Percentiles rank a stretch among this genome's conserved stretches.
These are phyloP conservation scores for Citrus glauca DNA, from an alignment of 345 rosid genomes.

Conservation along the genomic window DNA sequence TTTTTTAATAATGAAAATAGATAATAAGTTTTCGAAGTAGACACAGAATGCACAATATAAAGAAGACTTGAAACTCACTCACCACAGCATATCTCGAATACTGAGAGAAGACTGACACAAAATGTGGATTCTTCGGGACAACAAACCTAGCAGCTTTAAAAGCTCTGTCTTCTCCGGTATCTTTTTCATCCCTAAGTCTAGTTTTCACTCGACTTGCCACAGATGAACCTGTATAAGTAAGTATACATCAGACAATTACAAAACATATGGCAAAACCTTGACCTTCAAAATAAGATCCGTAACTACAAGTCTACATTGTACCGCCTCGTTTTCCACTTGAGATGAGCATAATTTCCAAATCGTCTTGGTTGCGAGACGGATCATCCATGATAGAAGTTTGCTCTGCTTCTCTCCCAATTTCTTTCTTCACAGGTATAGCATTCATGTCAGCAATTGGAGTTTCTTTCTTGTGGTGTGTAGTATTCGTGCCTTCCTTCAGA, in stretches of 20 bases:
- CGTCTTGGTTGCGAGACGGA: not conserved
- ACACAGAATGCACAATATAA: not conserved
- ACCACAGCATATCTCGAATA: not conserved
- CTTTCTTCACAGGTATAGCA: not conserved
- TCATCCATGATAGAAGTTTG: not conserved
- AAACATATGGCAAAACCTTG: no score
- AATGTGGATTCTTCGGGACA: conserved; percentile 5
- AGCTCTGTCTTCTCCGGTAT: not conserved
- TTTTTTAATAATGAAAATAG: not conserved
- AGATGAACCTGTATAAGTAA: not conserved
- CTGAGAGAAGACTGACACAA: not conserved
- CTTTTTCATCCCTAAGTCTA: not conserved
- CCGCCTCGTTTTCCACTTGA: not conserved
- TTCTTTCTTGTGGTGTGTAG: not conserved
- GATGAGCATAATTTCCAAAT: not conserved
- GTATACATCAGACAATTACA: not conserved
- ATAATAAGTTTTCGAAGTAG: not conserved
- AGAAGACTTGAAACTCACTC: not conserved
- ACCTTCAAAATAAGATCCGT: not conserved
- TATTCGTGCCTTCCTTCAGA: not conserved
- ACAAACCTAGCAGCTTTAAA: not conserved
- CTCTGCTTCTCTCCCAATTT: not conserved
- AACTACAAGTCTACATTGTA: not conserved
- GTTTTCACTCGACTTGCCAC: not conserved
- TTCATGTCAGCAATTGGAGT: not conserved